These are phyloP conservation scores for Fraxinus baroniana DNA, from an alignment of 305 asterid genomes.

Conservation along the genomic window DNA sequence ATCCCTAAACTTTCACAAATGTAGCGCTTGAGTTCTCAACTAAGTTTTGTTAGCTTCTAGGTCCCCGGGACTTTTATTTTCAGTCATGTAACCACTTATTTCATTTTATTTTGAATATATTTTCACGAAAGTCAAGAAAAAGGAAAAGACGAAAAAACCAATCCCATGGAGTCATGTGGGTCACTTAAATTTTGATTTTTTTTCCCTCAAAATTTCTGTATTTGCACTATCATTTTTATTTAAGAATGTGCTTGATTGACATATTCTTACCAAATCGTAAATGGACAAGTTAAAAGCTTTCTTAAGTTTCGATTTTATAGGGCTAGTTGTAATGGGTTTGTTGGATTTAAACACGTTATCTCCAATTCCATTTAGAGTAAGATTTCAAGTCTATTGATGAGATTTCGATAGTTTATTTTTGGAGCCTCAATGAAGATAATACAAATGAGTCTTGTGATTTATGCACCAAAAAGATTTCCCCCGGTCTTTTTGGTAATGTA, in stretches of 20 bases:
- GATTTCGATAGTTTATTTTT: neutral
- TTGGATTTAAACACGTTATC: neutral
- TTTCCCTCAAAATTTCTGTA: too few species aligned
- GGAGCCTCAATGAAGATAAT: neutral
- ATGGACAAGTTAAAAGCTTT: neutral
- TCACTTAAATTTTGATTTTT: too few species aligned
- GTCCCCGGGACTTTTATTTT: neutral
- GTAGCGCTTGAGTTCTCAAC: neutral
- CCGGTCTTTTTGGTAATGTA: neutral
- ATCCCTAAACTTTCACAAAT: neutral
- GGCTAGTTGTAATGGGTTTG: neutral
- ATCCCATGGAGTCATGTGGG: too few species aligned
- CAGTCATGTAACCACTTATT: neutral
- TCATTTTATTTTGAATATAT: too few species aligned
- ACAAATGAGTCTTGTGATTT: neutral
- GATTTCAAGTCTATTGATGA: too few species aligned
- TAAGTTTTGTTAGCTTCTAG: neutral
- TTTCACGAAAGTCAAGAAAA: neutral
- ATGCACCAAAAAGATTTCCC: neutral
- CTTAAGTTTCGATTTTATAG: neutral
- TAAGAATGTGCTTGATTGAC: neutral
- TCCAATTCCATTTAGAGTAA: neutral
- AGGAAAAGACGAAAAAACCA: too few species aligned
- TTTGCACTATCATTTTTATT: neutral
- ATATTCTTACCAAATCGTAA: neutral